Evolutionary conservation across 371 early-diverging fungal genomes (phyloP).

Genomic region (Actinomucor elegans): DNA sequence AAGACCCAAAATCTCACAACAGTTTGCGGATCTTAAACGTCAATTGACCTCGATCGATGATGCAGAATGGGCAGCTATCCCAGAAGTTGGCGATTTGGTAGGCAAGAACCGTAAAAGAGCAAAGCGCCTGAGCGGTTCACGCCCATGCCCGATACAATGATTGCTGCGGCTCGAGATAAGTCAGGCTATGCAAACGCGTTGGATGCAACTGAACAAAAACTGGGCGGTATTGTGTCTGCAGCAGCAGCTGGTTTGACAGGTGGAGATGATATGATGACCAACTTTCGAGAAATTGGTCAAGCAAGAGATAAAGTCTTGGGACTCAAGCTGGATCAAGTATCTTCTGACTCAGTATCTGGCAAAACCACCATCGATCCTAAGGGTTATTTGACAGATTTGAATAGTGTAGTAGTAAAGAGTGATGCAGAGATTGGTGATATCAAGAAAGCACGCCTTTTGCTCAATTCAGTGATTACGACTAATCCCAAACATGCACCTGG

Average conservation of each 20-base stretch:
- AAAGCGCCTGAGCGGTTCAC: slow-evolving; percentile 70
- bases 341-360: slow-evolving; percentile 71
- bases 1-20: slow-evolving; percentile 78
- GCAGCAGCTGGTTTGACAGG: slow-evolving; percentile 16
- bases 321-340: slow-evolving; percentile 84
- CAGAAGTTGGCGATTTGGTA: slow-evolving; percentile 91
- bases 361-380: slow-evolving; percentile 89
- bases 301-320: slow-evolving; percentile 91
- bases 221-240: slow-evolving; percentile 54
- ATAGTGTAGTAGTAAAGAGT: slow-evolving; percentile 77
- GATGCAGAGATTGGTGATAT: slow-evolving; percentile 94
- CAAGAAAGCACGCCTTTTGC: slow-evolving; percentile 85
- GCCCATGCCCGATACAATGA: slow-evolving; percentile 84
- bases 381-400: slow-evolving; percentile 93
- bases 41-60: slow-evolving; percentile 73
- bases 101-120: slow-evolving; percentile 76
- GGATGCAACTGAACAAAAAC: slow-evolving; percentile 51
- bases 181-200: slow-evolving; percentile 56
- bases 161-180: slow-evolving; percentile 66
- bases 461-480: slow-evolving; percentile 87
- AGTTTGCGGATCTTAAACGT: slow-evolving; percentile 90
- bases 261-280: slow-evolving; percentile 69
- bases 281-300: slow-evolving; percentile 91
- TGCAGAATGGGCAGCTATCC: slow-evolving; percentile 91
- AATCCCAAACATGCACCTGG: slow-evolving; percentile 96